phyloP scores from a whole-genome alignment of 2,329 filamentous ascomycete species.

The Sporothrix pseudoabietina region DNA sequence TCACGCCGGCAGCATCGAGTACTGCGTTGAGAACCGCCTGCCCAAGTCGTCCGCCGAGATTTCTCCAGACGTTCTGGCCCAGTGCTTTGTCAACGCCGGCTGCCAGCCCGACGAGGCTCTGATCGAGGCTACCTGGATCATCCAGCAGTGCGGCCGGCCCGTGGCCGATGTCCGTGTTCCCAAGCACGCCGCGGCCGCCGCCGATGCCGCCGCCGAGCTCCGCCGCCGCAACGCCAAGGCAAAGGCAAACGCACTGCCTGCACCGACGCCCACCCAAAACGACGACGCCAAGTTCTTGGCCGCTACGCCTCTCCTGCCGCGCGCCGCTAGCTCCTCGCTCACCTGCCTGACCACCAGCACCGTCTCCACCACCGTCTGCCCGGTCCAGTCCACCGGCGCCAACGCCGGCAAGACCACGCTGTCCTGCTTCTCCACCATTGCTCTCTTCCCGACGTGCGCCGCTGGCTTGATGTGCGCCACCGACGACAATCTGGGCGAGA shows the following conservation, averaged over 20 bases:
- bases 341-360: slow-evolving; percentile 42
- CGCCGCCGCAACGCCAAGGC: slow-evolving; percentile 33
- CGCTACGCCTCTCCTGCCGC: slow-evolving; percentile 36
- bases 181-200: neutral
- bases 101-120: slow-evolving; percentile 44
- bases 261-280: slow-evolving; percentile 27
- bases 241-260: slow-evolving; percentile 23
- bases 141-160: slow-evolving; percentile 40
- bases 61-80: slow-evolving; percentile 42
- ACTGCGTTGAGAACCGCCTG: slow-evolving; percentile 46
- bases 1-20: slow-evolving; percentile 45
- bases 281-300: slow-evolving; percentile 16
- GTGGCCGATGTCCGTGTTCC: neutral
- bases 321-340: slow-evolving; percentile 40
- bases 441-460: slow-evolving; percentile 46
- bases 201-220: slow-evolving; percentile 33
- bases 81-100: slow-evolving; percentile 44
- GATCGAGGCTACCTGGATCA: slow-evolving; percentile 42
- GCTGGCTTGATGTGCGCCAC: slow-evolving; percentile 50
- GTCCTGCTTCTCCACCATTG: slow-evolving; percentile 46
- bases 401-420: slow-evolving; percentile 40
- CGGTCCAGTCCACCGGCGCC: slow-evolving; percentile 44
- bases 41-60: slow-evolving; percentile 33
- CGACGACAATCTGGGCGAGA: slow-evolving; percentile 42
- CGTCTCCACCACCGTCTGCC: slow-evolving; percentile 46